Conservation (phyloP, 257 asterid species). For the Forsythia viridissima region DNA sequence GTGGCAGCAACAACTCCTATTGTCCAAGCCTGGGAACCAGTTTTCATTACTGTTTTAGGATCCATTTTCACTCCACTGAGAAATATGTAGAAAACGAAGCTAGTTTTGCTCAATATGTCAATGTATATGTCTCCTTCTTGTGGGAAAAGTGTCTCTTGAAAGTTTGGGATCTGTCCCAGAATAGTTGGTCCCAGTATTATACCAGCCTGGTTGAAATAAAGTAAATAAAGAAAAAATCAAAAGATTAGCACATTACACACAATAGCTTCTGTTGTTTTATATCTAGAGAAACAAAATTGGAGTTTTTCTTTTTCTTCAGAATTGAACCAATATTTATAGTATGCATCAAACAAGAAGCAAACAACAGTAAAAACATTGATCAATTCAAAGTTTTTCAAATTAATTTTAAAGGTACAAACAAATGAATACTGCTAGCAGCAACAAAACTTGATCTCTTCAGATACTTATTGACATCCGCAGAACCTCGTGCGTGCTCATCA, state of each 20-base stretch:
- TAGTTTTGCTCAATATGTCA: constrained; percentile 67
- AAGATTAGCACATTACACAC: neutral
- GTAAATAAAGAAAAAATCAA: constrained; percentile 14
- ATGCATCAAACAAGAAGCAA: too few species aligned
- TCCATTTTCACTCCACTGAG: constrained; percentile 91
- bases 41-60: constrained; percentile 57
- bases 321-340: too few species aligned
- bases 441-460: too few species aligned
- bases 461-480: too few species aligned
- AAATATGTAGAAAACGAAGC: constrained; percentile 76
- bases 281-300: neutral
- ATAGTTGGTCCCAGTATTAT: constrained; percentile 73
- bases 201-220: constrained; percentile 62
- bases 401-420: too few species aligned
- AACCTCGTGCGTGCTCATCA: neutral
- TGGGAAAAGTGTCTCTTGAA: constrained; percentile 49
- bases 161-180: constrained; percentile 40
- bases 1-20: constrained; percentile 56
- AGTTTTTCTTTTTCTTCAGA: neutral
- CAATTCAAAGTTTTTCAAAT: too few species aligned
- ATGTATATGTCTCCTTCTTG: constrained; percentile 59
- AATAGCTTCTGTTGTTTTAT: neutral
- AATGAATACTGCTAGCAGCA: too few species aligned
- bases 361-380: too few species aligned
- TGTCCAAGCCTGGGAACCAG: constrained; percentile 78